Conservation (phyloP, 345 rosid genomes). For the Nasturtium officinale region DNA sequence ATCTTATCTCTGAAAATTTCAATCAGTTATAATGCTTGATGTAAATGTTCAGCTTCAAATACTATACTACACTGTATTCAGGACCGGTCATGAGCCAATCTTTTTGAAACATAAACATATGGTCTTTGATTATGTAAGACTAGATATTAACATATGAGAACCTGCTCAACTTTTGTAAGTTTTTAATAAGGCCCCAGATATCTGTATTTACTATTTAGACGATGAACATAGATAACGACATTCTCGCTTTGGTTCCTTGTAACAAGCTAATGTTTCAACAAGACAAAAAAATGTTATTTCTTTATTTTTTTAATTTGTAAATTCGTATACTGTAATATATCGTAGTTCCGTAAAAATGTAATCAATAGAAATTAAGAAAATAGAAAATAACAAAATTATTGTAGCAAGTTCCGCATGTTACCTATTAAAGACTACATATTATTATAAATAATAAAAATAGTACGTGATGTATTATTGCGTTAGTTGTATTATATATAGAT, state of each 20-base stretch:
- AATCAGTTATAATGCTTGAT: neutral
- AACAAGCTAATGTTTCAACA: neutral
- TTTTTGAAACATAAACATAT: too few relatives aligned
- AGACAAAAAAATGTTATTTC: neutral
- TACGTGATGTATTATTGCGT: neutral
- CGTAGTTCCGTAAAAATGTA: neutral
- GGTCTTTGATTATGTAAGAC: too few relatives aligned
- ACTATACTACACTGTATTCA: neutral
- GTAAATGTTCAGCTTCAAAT: neutral
- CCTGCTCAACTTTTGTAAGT: too few relatives aligned
- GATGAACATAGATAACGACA: neutral
- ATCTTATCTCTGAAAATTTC: neutral
- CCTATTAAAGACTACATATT: neutral
- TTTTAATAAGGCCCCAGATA: too few relatives aligned
- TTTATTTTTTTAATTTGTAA: neutral
- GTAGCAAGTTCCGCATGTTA: neutral
- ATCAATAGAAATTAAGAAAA: neutral
- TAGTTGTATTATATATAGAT: constrained; percentile 3
- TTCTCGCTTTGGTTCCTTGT: neutral
- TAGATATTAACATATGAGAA: too few relatives aligned
- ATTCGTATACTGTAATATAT: neutral
- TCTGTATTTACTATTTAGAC: neutral
- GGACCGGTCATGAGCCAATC: too few relatives aligned
- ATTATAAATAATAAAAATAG: neutral
- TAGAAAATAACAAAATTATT: neutral